phyloP scores from a whole-genome alignment of 2,329 filamentous ascomycete species.

The Berkeleyomyces rouxiae region DNA sequence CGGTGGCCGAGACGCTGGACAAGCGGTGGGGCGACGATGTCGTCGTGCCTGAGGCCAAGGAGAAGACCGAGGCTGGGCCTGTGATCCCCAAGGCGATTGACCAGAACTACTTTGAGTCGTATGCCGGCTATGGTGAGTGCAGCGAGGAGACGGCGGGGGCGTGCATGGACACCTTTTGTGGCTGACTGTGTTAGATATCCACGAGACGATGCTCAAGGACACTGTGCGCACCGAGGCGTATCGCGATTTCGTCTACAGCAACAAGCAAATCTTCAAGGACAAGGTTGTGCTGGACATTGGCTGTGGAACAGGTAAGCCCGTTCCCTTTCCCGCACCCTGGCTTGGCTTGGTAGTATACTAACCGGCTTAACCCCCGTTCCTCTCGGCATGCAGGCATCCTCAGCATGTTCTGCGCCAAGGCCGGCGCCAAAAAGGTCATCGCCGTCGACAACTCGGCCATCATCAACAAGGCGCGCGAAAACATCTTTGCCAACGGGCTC shows the following conservation, averaged over 20 bases:
- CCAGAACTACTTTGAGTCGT: constrained; percentile 44
- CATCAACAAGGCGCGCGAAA: constrained; percentile 71
- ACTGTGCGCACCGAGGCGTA: constrained; percentile 77
- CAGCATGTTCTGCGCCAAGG: constrained; percentile 86
- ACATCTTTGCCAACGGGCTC: constrained; percentile 66
- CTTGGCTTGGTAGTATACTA: background rate
- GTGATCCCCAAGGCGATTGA: constrained; percentile 22
- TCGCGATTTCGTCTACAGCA: constrained; percentile 84
- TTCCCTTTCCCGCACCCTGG: background rate
- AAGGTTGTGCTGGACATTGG: constrained; percentile 86
- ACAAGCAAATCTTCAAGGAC: constrained; percentile 71
- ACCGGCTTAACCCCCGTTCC: background rate
- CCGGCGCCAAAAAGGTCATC: constrained; percentile 71
- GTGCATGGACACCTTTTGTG: background rate
- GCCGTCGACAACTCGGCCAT: constrained; percentile 89
- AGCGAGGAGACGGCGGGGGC: too few relatives aligned
- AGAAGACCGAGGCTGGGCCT: constrained; percentile 16
- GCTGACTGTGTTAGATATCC: constrained; percentile 46
- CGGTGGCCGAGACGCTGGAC: constrained; percentile 50
- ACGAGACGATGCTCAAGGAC: constrained; percentile 93
- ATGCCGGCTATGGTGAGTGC: constrained; percentile 39
- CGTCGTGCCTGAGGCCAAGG: constrained; percentile 21
- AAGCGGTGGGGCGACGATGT: constrained; percentile 42
- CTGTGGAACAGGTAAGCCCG: constrained; percentile 45
- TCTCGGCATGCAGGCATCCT: constrained; percentile 45